Base-by-base conservation (phyloP, 768 basidiomycete genomes). In the Royoungia palumana region DNA sequence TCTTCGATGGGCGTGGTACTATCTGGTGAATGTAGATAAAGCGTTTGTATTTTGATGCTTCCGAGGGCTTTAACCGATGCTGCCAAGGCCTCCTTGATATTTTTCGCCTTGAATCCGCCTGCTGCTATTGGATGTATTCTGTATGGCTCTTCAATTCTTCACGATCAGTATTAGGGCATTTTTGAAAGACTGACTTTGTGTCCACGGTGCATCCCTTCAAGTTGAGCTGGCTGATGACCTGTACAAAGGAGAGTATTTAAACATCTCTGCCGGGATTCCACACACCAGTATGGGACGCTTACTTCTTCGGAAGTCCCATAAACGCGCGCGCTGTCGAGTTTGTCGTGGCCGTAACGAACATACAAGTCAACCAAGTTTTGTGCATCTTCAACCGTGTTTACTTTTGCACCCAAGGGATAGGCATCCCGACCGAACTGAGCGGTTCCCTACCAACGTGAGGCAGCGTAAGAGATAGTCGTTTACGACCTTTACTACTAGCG, bases 1-100 rank as follows among this genome's bases (percentile, higher is more conserved):
- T 72, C 75, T 46, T 72, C 70, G 60, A 73, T 75, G 2, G 74
- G 72, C 1, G 68, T 72, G n/a, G 64, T 66, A 34, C 74, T 68
- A 48, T 77, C 72, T 1, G 71, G 71, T 12, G 60, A 66, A 53
- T 81, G 57, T 6, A 55, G 14, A 25, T 44, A 49, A 20, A 46
- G 27, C 11, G 41, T 51, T 27, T 56, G 45, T 14, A 48, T 43
- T 21, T 35, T 50, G 40, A 48, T 36, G 12, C 4, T 20, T 32
- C 43, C 37, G 3, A 51, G 46, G 24, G 48, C 24, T 32, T 46
- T 22, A 21, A 41, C 16, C 2, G 46, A 48, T 24, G 22, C 17
- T 13, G 37, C 36, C 21, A 46, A 22, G 2, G 41, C 12, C 5
- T 43, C 40, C 44, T 35, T 42, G 46, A 44, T 32, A 0, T 28